Conservation (phyloP, 1,139 yeast genomes). For the Saccharomycopsis hybrid region DNA sequence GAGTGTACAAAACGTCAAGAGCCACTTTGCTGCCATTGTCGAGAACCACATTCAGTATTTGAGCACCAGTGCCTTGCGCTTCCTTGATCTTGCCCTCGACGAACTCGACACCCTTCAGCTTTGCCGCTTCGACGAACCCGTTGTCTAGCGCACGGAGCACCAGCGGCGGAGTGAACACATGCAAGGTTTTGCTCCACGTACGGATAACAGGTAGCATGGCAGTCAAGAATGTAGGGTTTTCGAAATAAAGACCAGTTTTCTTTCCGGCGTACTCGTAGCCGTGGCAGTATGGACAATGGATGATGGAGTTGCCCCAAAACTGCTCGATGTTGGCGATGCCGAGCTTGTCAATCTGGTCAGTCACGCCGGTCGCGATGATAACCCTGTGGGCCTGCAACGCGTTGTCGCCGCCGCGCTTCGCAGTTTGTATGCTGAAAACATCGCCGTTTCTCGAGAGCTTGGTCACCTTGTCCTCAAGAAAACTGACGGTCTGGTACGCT, state of each 20-base stretch:
- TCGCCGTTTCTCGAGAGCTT: conserved; percentile 1
- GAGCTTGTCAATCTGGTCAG: conserved; percentile 7
- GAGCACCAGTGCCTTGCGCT: neutral
- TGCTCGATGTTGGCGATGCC: conserved; percentile 8
- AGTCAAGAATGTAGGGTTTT: neutral
- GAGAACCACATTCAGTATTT: conserved; percentile 1
- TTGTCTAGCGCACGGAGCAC: neutral
- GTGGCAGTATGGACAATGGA: conserved; percentile 16
- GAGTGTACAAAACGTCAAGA: conserved; percentile 12
- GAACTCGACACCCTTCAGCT: neutral
- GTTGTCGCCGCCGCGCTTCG: too few relatives aligned
- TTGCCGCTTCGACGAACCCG: neutral
- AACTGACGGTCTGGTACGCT: conserved; percentile 4
- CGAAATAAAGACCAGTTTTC: conserved; percentile 8
- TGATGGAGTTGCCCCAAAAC: conserved; percentile 17
- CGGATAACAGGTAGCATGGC: neutral
- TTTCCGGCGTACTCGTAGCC: conserved; percentile 13
- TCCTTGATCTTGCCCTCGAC: neutral
- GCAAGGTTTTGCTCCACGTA: conserved; percentile 13
- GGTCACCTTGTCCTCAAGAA: conserved; percentile 11
- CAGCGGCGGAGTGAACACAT: neutral
- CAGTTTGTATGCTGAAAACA: neutral
- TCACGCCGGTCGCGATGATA: conserved; percentile 10
- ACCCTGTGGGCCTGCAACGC: neutral
- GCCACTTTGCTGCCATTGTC: conserved; percentile 1